Evolutionary conservation across 2,329 filamentous ascomycete genomes (phyloP).

Genomic region (Coniochaeta ligniaria): DNA sequence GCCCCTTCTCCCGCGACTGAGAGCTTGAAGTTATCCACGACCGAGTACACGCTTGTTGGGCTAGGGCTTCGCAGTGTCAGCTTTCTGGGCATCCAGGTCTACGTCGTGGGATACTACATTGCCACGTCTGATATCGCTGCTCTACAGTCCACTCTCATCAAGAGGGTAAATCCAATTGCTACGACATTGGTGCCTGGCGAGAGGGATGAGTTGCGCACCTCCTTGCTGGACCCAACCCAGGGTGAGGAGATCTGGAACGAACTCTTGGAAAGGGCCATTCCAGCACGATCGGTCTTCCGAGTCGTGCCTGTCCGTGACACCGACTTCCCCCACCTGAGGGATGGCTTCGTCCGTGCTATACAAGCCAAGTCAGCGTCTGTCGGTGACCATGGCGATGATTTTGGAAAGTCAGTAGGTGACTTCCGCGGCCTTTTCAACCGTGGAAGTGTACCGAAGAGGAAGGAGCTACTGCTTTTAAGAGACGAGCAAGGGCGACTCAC

Average conservation of each 20-base stretch:
- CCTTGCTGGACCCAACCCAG: slow-evolving; percentile 61
- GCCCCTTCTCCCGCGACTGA: slow-evolving; percentile 19
- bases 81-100: slow-evolving; percentile 85
- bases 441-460: slow-evolving; percentile 71
- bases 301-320: slow-evolving; percentile 90
- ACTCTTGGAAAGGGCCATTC: slow-evolving; percentile 57
- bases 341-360: slow-evolving; percentile 84
- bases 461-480: slow-evolving; percentile 67
- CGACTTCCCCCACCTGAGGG: slow-evolving; percentile 85
- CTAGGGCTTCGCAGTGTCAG: slow-evolving; percentile 84
- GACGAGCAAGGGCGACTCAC: slow-evolving; percentile 58
- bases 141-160: slow-evolving; percentile 72
- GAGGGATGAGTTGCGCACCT: slow-evolving; percentile 62
- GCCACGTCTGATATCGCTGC: slow-evolving; percentile 73
- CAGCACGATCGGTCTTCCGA: slow-evolving; percentile 68
- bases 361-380: slow-evolving; percentile 53
- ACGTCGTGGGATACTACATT: slow-evolving; percentile 89
- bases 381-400: slow-evolving; percentile 59
- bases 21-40: slow-evolving; percentile 25
- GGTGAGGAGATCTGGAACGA: slow-evolving; percentile 70
- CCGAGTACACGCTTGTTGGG: slow-evolving; percentile 81
- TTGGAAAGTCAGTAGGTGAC: slow-evolving; percentile 65
- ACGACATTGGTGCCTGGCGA: slow-evolving; percentile 79
- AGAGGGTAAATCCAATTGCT: slow-evolving; percentile 67
- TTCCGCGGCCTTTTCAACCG: slow-evolving; percentile 81